A percentile compares a stretch with the other conserved stretches of the same genome.
Conservation (phyloP, 139 green algal genomes). For the Tetraselmis striata region DNA sequence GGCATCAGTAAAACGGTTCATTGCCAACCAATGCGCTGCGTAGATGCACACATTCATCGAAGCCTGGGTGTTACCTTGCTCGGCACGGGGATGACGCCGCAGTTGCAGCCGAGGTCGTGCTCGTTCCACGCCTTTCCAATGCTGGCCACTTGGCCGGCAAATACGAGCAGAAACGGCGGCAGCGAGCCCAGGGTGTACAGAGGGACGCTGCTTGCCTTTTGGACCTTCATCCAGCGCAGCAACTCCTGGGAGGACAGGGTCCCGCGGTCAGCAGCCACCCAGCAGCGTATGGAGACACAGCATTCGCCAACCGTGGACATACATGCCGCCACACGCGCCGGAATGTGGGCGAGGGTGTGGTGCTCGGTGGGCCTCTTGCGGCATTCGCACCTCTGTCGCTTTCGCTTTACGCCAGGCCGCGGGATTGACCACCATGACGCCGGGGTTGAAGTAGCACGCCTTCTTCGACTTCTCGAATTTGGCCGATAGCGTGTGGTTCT, state of each 20-base stretch:
- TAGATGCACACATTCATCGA: not conserved
- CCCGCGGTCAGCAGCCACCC: not conserved
- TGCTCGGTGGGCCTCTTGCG: too few relatives aligned
- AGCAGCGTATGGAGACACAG: not conserved
- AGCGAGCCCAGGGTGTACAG: constrained; percentile 1
- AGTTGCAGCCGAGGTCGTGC: constrained; percentile 1
- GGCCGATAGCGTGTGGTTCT: not conserved
- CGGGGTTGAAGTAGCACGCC: constrained; percentile 5
- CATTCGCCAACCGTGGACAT: not conserved
- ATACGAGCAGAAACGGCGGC: not conserved
- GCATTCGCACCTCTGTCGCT: not conserved
- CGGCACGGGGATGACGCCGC: not conserved
- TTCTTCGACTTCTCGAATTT: not conserved
- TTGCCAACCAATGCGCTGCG: not conserved
- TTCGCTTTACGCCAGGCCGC: not conserved
- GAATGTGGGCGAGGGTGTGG: not conserved
- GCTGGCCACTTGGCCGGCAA: not conserved
- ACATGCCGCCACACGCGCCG: not conserved
- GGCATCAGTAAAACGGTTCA: not conserved
- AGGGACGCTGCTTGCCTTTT: not conserved
- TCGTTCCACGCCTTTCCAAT: not conserved
- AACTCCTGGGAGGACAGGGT: not conserved
- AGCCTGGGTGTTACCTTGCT: not conserved
- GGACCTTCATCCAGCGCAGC: not conserved
- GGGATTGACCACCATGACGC: not conserved